Evolutionary conservation across 257 asterid species (phyloP).

Genomic region (Solanum bulbocastanum): DNA sequence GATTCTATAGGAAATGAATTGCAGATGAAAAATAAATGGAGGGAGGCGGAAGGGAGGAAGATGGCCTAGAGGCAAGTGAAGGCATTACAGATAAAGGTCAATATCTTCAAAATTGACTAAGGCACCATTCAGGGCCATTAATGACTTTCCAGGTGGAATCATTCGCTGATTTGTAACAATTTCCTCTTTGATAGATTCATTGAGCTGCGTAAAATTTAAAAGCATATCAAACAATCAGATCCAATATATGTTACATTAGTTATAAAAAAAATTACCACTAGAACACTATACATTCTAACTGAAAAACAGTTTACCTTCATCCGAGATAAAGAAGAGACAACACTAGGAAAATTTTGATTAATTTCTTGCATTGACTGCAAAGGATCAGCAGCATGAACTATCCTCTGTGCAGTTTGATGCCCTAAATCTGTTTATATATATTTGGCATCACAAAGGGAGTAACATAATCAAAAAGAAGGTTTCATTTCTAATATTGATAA

Average conservation of each 20-base stretch:
- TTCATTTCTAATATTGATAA: background rate
- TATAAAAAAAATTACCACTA: background rate
- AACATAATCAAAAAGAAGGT: background rate
- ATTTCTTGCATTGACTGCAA: constrained; percentile 93
- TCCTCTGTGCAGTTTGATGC: constrained; percentile 98
- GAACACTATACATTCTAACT: background rate
- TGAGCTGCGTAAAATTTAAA: constrained; percentile 51
- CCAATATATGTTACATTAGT: background rate
- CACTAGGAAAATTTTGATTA: constrained; percentile 87
- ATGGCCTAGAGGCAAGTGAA: constrained; percentile 11
- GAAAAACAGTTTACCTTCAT: constrained; percentile 57
- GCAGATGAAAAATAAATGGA: background rate
- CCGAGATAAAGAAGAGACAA: constrained; percentile 92
- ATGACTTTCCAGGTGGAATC: constrained; percentile 98
- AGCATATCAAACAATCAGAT: constrained; percentile 17
- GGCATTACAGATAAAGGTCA: constrained; percentile 86
- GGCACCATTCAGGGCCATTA: constrained; percentile 98
- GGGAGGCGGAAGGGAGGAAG: background rate
- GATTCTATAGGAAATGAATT: background rate
- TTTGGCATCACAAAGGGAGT: background rate
- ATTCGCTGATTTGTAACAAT: constrained; percentile 84
- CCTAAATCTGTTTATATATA: constrained; percentile 59
- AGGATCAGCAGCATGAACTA: constrained; percentile 94
- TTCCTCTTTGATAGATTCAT: constrained; percentile 92
- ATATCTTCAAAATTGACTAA: constrained; percentile 83